phyloP scores from a whole-genome alignment of 2,329 filamentous ascomycete genomes.

The Esteya vermicola region DNA sequence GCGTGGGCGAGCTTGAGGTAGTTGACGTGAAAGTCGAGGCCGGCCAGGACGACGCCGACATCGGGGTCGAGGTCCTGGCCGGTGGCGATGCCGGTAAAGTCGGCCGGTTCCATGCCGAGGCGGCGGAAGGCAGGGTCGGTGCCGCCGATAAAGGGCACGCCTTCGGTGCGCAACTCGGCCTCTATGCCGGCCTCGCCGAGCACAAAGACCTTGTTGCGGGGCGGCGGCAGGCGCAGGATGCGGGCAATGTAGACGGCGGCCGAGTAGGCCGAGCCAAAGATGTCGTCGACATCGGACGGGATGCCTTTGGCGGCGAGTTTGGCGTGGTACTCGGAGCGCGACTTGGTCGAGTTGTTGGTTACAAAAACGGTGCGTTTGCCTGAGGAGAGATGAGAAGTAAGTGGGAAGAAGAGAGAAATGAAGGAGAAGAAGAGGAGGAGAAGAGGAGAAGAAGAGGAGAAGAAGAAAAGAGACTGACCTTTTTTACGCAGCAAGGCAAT shows the following conservation, averaged over 20 bases:
- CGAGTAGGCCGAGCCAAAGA: constrained; percentile 93
- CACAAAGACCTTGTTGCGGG: constrained; percentile 87
- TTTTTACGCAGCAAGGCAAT: constrained; percentile 67
- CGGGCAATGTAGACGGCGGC: constrained; percentile 90
- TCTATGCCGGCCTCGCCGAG: constrained; percentile 87
- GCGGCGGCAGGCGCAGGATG: constrained; percentile 64
- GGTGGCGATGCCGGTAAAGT: constrained; percentile 67
- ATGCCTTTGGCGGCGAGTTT: constrained; percentile 78
- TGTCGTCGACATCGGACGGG: constrained; percentile 67
- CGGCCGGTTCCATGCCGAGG: constrained; percentile 58
- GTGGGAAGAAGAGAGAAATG: neutral
- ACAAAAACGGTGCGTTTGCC: constrained; percentile 92
- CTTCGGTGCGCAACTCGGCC: constrained; percentile 69
- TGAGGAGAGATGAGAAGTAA: constrained; percentile 18
- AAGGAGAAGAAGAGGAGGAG: neutral
- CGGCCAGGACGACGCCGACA: constrained; percentile 78
- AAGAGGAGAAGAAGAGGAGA: too few relatives aligned
- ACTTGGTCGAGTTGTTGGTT: constrained; percentile 98
- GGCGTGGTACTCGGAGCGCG: constrained; percentile 79
- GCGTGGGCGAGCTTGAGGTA: constrained; percentile 82
- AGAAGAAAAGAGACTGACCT: constrained; percentile 36
- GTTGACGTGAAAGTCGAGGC: constrained; percentile 88
- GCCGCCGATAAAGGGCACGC: constrained; percentile 68
- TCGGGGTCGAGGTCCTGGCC: constrained; percentile 67
- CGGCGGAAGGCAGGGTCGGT: constrained; percentile 67